Conservation (phyloP, 2,329 filamentous ascomycete species). For the Fusarium zealandicum region DNA sequence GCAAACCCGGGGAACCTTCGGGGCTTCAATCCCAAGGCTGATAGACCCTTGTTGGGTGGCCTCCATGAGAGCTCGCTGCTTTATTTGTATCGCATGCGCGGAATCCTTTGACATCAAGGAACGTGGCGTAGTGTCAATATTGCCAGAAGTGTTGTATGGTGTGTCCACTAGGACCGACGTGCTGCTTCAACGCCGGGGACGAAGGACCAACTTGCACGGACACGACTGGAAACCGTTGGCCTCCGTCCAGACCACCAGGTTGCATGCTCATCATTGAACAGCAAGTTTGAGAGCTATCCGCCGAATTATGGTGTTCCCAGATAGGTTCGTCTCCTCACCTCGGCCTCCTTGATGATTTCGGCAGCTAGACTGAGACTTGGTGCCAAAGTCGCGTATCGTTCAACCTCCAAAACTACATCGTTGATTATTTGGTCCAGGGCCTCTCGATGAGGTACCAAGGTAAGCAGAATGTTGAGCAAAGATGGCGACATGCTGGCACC, state of each 20-base stretch:
- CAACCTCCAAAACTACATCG: constrained; percentile 78
- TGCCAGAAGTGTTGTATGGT: background rate
- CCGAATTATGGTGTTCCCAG: constrained; percentile 52
- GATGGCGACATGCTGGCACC: constrained; percentile 82
- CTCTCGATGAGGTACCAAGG: constrained; percentile 62
- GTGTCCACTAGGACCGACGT: background rate
- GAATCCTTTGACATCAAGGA: background rate
- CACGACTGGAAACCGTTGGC: background rate
- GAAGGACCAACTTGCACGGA: background rate
- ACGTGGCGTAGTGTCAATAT: background rate
- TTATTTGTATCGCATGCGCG: background rate
- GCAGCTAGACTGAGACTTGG: constrained; percentile 79
- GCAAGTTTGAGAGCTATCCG: background rate
- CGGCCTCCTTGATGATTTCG: constrained; percentile 82
- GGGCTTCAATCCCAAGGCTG: constrained; percentile 8
- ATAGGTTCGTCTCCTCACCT: constrained; percentile 72
- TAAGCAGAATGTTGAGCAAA: constrained; percentile 69
- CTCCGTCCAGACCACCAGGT: background rate
- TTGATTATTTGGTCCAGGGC: constrained; percentile 79
- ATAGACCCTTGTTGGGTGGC: background rate
- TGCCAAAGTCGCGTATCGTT: constrained; percentile 75
- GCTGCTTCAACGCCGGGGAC: background rate
- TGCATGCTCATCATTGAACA: background rate
- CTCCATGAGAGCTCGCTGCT: background rate
- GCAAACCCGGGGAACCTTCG: constrained; percentile 1